Conservation (phyloP, 2,329 filamentous ascomycete genomes). For the Colletotrichum ledebouriae region DNA sequence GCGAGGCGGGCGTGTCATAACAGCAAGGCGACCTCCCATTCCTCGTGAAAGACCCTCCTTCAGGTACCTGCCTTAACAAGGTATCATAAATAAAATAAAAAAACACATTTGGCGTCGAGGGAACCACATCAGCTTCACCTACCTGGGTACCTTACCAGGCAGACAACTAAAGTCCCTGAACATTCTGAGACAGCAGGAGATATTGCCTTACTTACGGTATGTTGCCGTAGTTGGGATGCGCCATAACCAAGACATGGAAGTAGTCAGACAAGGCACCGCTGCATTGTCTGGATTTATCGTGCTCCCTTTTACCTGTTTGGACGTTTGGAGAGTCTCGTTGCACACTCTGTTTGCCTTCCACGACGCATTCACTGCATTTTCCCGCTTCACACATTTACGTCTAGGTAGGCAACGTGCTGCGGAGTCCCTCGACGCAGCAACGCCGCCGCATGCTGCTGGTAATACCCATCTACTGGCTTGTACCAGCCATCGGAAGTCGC, state of each 20-base stretch:
- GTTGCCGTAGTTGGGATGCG: too few species aligned
- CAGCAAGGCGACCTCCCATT: background rate
- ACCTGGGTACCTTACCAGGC: background rate
- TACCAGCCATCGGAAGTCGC: constrained; percentile 8
- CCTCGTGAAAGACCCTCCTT: background rate
- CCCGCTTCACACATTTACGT: too few species aligned
- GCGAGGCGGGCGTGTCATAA: background rate
- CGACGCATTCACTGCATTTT: constrained; percentile 5
- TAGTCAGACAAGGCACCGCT: too few species aligned
- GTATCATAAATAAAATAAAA: background rate
- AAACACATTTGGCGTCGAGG: background rate
- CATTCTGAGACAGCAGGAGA: too few species aligned
- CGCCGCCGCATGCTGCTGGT: constrained; percentile 7
- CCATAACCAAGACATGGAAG: too few species aligned
- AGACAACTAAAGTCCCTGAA: too few species aligned
- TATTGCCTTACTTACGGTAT: too few species aligned
- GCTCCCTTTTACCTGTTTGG: background rate
- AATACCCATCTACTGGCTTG: constrained; percentile 1
- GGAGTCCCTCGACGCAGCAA: too few species aligned
- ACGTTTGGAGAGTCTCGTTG: too few species aligned
- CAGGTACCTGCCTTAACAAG: background rate
- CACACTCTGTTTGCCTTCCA: background rate
- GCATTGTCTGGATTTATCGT: too few species aligned
- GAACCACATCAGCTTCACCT: constrained; percentile 1
- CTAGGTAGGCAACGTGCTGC: too few species aligned